Evolutionary conservation across 129 eudicot species (phyloP).

Genomic region (Daucus carota): DNA sequence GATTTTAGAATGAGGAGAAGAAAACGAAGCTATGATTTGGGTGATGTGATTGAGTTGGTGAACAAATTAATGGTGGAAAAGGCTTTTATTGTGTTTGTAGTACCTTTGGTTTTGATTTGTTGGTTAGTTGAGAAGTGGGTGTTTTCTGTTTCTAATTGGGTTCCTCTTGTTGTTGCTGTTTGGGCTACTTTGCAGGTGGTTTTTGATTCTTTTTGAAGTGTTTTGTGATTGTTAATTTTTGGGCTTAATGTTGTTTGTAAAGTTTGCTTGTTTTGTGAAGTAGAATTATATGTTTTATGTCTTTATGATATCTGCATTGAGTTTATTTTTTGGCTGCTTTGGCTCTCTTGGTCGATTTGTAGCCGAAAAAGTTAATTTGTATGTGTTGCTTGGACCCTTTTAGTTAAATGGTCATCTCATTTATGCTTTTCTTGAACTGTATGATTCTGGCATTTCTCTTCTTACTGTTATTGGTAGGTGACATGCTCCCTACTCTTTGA

Average conservation of each 20-base stretch:
- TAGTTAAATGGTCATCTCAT: background rate
- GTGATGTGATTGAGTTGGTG: conserved; percentile 43
- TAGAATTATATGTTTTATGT: background rate
- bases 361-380: background rate
- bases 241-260: background rate
- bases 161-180: conserved; percentile 79
- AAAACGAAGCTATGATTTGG: conserved; percentile 28
- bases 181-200: conserved; percentile 90
- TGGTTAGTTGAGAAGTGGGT: conserved; percentile 92
- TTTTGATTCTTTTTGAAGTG: background rate
- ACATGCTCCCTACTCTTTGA: background rate
- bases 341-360: background rate
- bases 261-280: background rate
- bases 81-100: conserved; percentile 39
- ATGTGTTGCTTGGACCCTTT: background rate
- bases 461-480: background rate
- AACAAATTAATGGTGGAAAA: conserved; percentile 44
- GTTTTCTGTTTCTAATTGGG: conserved; percentile 81
- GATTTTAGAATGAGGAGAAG: conserved; percentile 23
- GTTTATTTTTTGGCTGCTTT: background rate
- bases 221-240: background rate
- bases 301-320: background rate
- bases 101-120: conserved; percentile 49
- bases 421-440: background rate
- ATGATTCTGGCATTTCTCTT: background rate